These are phyloP conservation scores for Penicillium sp. DNA, from an alignment of 2,329 filamentous ascomycete genomes.

Conservation along the genomic window DNA sequence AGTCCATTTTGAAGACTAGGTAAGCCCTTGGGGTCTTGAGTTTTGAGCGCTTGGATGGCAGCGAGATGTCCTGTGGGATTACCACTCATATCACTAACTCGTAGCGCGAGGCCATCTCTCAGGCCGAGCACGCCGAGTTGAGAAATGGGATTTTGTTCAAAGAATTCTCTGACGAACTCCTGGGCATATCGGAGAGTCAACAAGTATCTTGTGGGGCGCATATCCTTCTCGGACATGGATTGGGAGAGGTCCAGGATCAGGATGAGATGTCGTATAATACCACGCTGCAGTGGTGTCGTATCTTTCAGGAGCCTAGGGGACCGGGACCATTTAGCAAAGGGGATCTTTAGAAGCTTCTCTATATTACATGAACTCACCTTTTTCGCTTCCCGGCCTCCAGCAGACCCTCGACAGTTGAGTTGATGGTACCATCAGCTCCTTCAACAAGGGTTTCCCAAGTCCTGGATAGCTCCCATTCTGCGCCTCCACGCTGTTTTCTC, in stretches of 20 bases:
- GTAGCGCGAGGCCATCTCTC: constrained; percentile 82
- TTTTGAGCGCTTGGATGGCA: constrained; percentile 63
- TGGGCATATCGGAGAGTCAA: constrained; percentile 77
- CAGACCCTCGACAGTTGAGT: constrained; percentile 65
- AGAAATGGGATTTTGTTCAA: constrained; percentile 97
- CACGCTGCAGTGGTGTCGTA: constrained; percentile 90
- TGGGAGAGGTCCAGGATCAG: constrained; percentile 87
- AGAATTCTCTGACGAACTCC: constrained; percentile 89
- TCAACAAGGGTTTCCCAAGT: constrained; percentile 69
- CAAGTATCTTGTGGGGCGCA: constrained; percentile 81
- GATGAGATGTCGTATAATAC: constrained; percentile 94
- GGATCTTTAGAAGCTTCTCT: neutral
- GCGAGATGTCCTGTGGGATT: constrained; percentile 86
- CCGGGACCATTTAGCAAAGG: constrained; percentile 17
- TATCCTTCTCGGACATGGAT: constrained; percentile 92
- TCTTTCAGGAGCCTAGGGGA: constrained; percentile 72
- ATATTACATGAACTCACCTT: constrained; percentile 44
- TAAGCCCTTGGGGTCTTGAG: constrained; percentile 67
- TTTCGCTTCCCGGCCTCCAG: constrained; percentile 80
- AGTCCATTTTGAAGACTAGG: constrained; percentile 89
- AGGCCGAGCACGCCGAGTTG: constrained; percentile 91
- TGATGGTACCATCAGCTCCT: constrained; percentile 73
- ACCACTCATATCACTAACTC: constrained; percentile 84
- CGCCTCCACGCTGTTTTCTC: constrained; percentile 39
- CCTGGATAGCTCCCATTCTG: constrained; percentile 48